Conservation (phyloP, 83 land plant genomes). For the Picea abies region DNA sequence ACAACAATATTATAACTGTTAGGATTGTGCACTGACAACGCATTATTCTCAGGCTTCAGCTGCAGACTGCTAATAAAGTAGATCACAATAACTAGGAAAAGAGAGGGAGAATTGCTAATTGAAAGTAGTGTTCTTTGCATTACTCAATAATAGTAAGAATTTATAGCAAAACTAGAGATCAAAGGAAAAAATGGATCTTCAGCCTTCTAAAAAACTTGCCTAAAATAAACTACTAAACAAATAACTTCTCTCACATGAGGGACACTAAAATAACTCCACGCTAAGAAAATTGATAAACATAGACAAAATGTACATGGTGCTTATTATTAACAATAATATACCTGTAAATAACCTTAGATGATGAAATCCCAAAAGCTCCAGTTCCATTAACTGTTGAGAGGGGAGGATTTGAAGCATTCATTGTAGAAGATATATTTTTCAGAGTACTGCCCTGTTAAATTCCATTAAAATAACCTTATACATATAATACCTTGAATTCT, state of each 20-base stretch:
- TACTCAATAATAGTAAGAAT: too few relatives aligned
- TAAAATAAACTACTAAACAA: too few relatives aligned
- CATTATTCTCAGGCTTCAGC: background rate
- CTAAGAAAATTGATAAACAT: too few relatives aligned
- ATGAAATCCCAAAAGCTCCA: conserved; percentile 9
- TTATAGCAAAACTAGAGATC: too few relatives aligned
- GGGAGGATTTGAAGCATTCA: background rate
- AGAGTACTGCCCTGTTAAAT: conserved; percentile 21
- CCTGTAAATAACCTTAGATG: conserved; percentile 18
- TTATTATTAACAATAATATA: background rate
- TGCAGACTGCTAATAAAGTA: too few relatives aligned
- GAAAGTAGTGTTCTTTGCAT: too few relatives aligned
- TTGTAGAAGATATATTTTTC: conserved; percentile 1
- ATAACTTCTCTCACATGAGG: too few relatives aligned
- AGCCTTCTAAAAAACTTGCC: too few relatives aligned
- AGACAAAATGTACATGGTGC: too few relatives aligned
- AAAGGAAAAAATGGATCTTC: too few relatives aligned
- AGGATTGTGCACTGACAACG: background rate
- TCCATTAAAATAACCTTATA: background rate
- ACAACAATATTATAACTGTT: conserved; percentile 16
- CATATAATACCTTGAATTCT: background rate
- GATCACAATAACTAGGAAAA: background rate
- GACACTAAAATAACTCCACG: too few relatives aligned
- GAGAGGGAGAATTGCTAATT: too few relatives aligned
- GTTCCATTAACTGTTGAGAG: background rate